Conservation (phyloP, 768 basidiomycete species). For the Pleurotus ostreatus region DNA sequence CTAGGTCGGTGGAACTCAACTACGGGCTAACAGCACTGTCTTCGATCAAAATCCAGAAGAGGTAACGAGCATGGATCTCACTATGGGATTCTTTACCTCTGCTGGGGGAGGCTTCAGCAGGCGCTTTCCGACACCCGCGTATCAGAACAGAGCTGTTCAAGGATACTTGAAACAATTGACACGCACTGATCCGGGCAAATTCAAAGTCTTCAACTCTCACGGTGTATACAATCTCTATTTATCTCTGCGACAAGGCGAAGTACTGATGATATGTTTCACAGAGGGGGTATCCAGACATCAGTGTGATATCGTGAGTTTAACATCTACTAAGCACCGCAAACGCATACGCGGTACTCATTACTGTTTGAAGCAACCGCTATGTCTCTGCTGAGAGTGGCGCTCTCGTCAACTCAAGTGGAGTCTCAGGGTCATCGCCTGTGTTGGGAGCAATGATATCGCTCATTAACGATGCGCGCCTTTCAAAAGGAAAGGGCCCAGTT, state of each 20-base stretch:
- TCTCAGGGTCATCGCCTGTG: slow-evolving; percentile 28
- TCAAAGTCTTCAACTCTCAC: slow-evolving; percentile 20
- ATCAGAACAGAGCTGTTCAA: slow-evolving; percentile 31
- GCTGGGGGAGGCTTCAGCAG: slow-evolving; percentile 32
- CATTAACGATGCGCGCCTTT: slow-evolving; percentile 33
- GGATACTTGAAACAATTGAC: slow-evolving; percentile 27
- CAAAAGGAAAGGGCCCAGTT: slow-evolving; percentile 30
- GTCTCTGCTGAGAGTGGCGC: slow-evolving; percentile 22
- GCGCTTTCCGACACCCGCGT: slow-evolving; percentile 35
- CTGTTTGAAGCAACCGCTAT: slow-evolving; percentile 11
- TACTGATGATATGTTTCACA: slow-evolving; percentile 2
- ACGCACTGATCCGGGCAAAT: slow-evolving; percentile 21
- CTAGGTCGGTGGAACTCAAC: slow-evolving; percentile 38
- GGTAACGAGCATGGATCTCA: slow-evolving; percentile 25
- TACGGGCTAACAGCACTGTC: slow-evolving; percentile 28
- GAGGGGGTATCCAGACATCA: slow-evolving; percentile 32
- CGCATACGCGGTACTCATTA: neutral
- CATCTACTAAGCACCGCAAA: slow-evolving; percentile 9
- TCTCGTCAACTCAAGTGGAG: slow-evolving; percentile 23
- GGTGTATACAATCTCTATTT: slow-evolving; percentile 21
- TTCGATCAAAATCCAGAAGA: slow-evolving; percentile 22
- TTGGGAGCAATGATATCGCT: slow-evolving; percentile 33
- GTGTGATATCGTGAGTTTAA: slow-evolving; percentile 30
- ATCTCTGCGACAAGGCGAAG: neutral
- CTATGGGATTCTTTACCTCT: slow-evolving; percentile 29